These are phyloP conservation scores for Peterozyma toletana DNA, from an alignment of 805 yeast genomes.

Conservation along the genomic window DNA sequence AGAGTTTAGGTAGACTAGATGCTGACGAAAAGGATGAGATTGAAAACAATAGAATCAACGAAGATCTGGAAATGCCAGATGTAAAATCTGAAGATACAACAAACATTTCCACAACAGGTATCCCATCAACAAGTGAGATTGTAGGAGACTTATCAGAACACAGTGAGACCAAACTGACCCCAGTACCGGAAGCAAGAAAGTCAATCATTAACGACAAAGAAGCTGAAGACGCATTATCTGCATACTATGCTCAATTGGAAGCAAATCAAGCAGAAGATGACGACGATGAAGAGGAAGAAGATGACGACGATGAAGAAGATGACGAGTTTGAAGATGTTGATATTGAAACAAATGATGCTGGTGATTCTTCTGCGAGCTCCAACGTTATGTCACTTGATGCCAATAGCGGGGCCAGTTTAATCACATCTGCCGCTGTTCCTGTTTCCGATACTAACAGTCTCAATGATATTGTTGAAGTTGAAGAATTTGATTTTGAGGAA, in stretches of 20 bases:
- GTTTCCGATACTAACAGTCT: neutral
- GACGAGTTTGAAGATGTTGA: slow-evolving; percentile 21
- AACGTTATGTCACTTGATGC: neutral
- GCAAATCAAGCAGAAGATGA: slow-evolving; percentile 59
- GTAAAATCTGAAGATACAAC: too few relatives aligned
- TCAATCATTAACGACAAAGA: slow-evolving; percentile 44
- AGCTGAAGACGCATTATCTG: slow-evolving; percentile 66
- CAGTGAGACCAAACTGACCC: slow-evolving; percentile 1
- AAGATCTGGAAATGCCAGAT: neutral
- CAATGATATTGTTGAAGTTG: slow-evolving; percentile 4
- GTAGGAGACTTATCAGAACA: slow-evolving; percentile 2
- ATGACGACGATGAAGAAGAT: slow-evolving; percentile 26
- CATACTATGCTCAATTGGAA: slow-evolving; percentile 72
- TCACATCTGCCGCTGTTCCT: neutral
- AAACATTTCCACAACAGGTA: slow-evolving; percentile 6
- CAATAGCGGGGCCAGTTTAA: neutral
- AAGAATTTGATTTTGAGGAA: slow-evolving; percentile 10
- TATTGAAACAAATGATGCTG: slow-evolving; percentile 12
- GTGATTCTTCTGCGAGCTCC: neutral
- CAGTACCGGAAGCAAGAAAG: slow-evolving; percentile 6
- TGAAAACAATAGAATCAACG: slow-evolving; percentile 11
- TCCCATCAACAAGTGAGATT: slow-evolving; percentile 4
- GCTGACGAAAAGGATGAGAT: slow-evolving; percentile 34
- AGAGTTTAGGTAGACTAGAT: slow-evolving; percentile 47
- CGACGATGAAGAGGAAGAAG: slow-evolving; percentile 45